A percentile compares a stretch with the other conserved stretches of the same genome.
Conservation (phyloP, 768 basidiomycete genomes). For the Hygrophorus russula region DNA sequence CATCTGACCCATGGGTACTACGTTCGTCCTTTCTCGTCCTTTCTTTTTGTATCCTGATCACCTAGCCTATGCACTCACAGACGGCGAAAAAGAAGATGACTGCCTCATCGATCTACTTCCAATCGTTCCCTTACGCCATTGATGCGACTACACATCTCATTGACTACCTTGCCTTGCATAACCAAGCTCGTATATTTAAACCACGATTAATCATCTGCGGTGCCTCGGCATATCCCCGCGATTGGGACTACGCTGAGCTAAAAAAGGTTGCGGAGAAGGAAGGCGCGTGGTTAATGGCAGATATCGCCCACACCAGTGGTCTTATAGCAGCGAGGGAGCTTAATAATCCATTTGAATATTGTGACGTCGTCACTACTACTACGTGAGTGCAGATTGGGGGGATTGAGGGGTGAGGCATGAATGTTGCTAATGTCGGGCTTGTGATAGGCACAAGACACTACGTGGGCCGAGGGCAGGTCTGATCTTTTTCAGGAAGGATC, state of each 20-base stretch:
- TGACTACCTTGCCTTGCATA: constrained; percentile 72
- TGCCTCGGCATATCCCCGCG: constrained; percentile 96
- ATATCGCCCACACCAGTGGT: constrained; percentile 97
- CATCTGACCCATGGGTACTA: constrained; percentile 11
- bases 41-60: background rate
- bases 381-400: constrained; percentile 42
- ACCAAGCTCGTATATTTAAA: constrained; percentile 91
- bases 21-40: background rate
- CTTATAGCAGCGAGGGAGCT: constrained; percentile 88
- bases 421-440: background rate
- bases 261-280: constrained; percentile 76
- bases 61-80: background rate
- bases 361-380: constrained; percentile 96
- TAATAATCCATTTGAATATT: constrained; percentile 87
- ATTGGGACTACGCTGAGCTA: constrained; percentile 89
- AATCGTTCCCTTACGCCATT: constrained; percentile 89
- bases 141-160: constrained; percentile 77
- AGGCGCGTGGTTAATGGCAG: constrained; percentile 88
- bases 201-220: constrained; percentile 94
- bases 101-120: constrained; percentile 99
- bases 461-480: constrained; percentile 96
- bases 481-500: constrained; percentile 96
- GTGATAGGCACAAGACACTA: constrained; percentile 87
- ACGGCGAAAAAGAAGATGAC: constrained; percentile 98
- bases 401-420: background rate